Evolutionary conservation across 2,329 filamentous ascomycete species (phyloP).

Genomic region (Rugonectria rugulosa): DNA sequence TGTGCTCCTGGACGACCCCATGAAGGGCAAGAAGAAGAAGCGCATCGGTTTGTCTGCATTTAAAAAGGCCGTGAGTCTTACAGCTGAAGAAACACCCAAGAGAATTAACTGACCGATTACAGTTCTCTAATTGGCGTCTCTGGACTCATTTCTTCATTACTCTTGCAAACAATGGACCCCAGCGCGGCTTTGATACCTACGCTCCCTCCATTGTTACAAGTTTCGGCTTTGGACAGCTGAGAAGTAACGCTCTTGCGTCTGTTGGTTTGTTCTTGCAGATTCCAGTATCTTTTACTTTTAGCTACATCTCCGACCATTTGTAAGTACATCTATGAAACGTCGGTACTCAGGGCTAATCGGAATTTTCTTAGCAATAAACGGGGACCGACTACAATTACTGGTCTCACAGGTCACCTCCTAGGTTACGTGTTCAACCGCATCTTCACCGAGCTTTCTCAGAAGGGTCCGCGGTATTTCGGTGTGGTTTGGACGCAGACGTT

Average conservation of each 20-base stretch:
- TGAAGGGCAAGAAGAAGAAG: conserved; percentile 57
- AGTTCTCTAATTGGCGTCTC: conserved; percentile 60
- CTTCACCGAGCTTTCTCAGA: conserved; percentile 54
- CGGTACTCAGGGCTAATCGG: background rate
- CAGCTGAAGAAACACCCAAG: too few species aligned
- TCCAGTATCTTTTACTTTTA: conserved; percentile 59
- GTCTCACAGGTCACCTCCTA: conserved; percentile 55
- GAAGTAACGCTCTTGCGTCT: conserved; percentile 61
- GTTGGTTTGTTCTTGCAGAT: conserved; percentile 62
- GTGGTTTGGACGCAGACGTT: conserved; percentile 64
- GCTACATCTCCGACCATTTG: conserved; percentile 61
- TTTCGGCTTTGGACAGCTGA: conserved; percentile 58
- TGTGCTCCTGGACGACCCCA: conserved; percentile 52
- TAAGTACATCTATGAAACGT: conserved; percentile 39
- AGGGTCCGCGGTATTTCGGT: conserved; percentile 59
- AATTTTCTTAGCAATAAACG: conserved; percentile 48
- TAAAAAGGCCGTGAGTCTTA: conserved; percentile 49
- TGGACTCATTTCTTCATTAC: conserved; percentile 61
- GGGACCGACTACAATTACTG: conserved; percentile 60
- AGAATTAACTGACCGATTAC: background rate
- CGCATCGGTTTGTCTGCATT: conserved; percentile 53
- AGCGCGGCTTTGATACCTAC: conserved; percentile 59
- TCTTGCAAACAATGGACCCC: conserved; percentile 55
- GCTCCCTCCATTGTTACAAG: conserved; percentile 60
- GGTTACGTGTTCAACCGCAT: conserved; percentile 62